Percentiles rank a stretch among this genome's conserved stretches.
These are phyloP conservation scores for Parathielavia appendiculata DNA, from an alignment of 495 filamentous ascomycete genomes.

Conservation along the genomic window DNA sequence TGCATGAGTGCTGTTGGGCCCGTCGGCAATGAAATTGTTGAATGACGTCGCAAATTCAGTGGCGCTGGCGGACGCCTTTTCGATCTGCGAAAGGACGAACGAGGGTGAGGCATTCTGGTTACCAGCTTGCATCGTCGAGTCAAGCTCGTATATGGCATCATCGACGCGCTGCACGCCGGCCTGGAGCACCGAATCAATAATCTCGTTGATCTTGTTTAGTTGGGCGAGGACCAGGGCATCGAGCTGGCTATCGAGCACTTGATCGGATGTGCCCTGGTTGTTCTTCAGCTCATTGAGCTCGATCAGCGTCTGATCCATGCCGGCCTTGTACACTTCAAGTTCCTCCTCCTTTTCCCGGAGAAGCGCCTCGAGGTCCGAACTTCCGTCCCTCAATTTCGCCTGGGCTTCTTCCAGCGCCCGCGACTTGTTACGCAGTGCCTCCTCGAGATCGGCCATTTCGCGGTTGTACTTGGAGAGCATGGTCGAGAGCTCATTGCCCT, in stretches of 20 bases:
- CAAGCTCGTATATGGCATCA: slow-evolving; percentile 92
- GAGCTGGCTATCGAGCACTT: slow-evolving; percentile 82
- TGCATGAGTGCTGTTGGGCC: slow-evolving; percentile 83
- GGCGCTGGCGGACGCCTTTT: slow-evolving; percentile 90
- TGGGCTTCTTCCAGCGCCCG: slow-evolving; percentile 81
- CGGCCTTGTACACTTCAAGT: slow-evolving; percentile 91
- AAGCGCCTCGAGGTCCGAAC: slow-evolving; percentile 75
- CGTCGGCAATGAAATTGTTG: slow-evolving; percentile 96
- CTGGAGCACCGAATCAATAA: slow-evolving; percentile 94
- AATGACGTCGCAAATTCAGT: slow-evolving; percentile 96
- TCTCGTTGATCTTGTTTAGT: slow-evolving; percentile 89
- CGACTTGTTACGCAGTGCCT: slow-evolving; percentile 82
- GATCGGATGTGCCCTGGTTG: slow-evolving; percentile 67
- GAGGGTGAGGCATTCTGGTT: slow-evolving; percentile 97
- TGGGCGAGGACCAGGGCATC: slow-evolving; percentile 80
- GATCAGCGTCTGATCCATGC: slow-evolving; percentile 90
- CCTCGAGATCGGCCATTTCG: slow-evolving; percentile 93
- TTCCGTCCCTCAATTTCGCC: slow-evolving; percentile 67
- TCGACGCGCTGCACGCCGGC: slow-evolving; percentile 91
- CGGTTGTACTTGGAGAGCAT: slow-evolving; percentile 94
- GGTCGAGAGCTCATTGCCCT: slow-evolving; percentile 88
- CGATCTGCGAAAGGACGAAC: slow-evolving; percentile 91
- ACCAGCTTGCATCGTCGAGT: slow-evolving; percentile 95
- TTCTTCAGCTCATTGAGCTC: slow-evolving; percentile 78
- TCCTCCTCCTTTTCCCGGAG: slow-evolving; percentile 94